Conservation (phyloP, 345 rosid species). For the Lepidium africanum region DNA sequence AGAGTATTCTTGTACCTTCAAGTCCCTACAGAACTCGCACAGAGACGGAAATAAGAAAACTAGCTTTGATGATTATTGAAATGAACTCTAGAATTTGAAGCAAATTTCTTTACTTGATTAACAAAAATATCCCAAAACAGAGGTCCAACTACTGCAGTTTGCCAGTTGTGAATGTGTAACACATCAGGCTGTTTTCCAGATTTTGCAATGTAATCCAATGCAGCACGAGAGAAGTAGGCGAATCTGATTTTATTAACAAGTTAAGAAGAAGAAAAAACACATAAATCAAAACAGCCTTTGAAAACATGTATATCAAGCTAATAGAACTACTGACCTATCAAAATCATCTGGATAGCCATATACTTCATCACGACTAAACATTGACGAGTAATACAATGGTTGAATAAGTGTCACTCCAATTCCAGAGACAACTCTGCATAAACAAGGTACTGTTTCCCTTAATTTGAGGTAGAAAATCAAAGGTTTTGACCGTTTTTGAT, state of each 20-base stretch:
- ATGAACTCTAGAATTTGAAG: not conserved
- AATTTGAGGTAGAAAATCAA: not conserved
- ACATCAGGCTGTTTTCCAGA: slow-evolving; percentile 87
- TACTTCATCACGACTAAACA: slow-evolving; percentile 57
- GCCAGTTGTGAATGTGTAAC: slow-evolving; percentile 76
- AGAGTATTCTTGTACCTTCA: slow-evolving; percentile 53
- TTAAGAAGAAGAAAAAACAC: not conserved
- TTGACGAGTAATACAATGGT: slow-evolving; percentile 54
- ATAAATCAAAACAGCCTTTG: not conserved
- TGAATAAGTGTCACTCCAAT: slow-evolving; percentile 77
- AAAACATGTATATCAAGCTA: not conserved
- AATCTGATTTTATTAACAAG: slow-evolving; percentile 40
- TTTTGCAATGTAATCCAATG: slow-evolving; percentile 71
- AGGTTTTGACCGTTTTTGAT: not conserved
- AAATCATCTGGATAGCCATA: slow-evolving; percentile 77
- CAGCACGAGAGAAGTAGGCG: slow-evolving; percentile 81
- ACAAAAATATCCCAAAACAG: slow-evolving; percentile 86
- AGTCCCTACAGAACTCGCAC: slow-evolving; percentile 44
- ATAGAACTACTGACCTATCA: slow-evolving; percentile 50
- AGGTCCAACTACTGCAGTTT: slow-evolving; percentile 84
- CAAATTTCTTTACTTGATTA: slow-evolving; percentile 40
- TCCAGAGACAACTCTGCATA: slow-evolving; percentile 55
- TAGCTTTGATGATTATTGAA: not conserved
- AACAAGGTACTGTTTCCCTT: slow-evolving; percentile 1
- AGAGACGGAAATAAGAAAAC: not conserved